These are phyloP conservation scores for Heritiera fomes DNA, from an alignment of 345 rosid species.

Conservation along the genomic window DNA sequence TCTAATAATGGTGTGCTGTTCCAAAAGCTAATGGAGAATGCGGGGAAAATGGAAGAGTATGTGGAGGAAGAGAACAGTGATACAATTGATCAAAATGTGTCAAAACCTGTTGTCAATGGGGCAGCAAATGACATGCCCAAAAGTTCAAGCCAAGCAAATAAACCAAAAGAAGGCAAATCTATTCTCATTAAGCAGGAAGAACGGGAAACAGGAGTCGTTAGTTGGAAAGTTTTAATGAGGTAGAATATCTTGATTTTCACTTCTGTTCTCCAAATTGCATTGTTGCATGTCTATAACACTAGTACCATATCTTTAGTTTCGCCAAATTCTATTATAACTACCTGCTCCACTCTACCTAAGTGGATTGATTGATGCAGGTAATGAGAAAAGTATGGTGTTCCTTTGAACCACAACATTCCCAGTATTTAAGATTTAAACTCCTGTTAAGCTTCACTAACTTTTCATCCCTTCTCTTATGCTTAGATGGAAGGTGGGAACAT, in stretches of 20 bases:
- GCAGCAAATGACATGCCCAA: constrained; percentile 41
- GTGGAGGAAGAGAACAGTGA: constrained; percentile 66
- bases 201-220: constrained; percentile 93
- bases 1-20: constrained; percentile 67
- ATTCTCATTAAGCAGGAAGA: constrained; percentile 97
- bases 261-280: neutral
- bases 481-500: neutral
- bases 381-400: neutral
- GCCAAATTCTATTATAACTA: constrained; percentile 2
- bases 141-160: constrained; percentile 36
- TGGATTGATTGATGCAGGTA: constrained; percentile 1
- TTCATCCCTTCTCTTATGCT: constrained; percentile 1
- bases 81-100: constrained; percentile 40
- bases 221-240: constrained; percentile 76
- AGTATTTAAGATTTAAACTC: neutral
- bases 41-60: constrained; percentile 97
- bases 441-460: neutral
- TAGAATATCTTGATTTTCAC: constrained; percentile 28
- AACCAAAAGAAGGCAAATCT: constrained; percentile 72
- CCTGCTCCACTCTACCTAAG: constrained; percentile 1
- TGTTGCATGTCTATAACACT: neutral
- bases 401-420: neutral
- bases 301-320: neutral
- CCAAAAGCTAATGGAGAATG: constrained; percentile 97
- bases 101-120: constrained; percentile 65